These are phyloP conservation scores for Globisporangium acanthophoron DNA, from an alignment of 352 stramenopile species.

Conservation along the genomic window DNA sequence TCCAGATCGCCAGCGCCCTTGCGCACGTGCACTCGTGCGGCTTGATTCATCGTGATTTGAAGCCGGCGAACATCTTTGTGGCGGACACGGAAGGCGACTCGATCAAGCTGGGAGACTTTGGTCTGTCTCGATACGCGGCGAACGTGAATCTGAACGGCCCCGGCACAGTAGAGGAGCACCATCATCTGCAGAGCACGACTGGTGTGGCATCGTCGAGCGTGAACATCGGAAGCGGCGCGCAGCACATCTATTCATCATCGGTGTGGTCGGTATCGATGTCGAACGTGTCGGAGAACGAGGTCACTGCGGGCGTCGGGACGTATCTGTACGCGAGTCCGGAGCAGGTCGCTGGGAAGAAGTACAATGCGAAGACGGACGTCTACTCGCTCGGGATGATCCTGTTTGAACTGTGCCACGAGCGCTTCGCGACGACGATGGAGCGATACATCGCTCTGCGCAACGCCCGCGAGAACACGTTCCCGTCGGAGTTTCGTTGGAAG, in stretches of 20 bases:
- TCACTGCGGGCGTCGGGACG: constrained; percentile 86
- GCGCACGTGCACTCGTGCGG: constrained; percentile 88
- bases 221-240: constrained; percentile 8
- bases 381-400: constrained; percentile 91
- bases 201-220: constrained; percentile 7
- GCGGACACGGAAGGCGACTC: constrained; percentile 77
- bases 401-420: constrained; percentile 86
- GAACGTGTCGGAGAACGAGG: constrained; percentile 73
- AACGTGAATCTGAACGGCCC: constrained; percentile 66
- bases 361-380: constrained; percentile 90
- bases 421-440: constrained; percentile 89
- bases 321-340: constrained; percentile 89
- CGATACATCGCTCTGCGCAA: constrained; percentile 77
- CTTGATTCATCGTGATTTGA: constrained; percentile 90
- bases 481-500: constrained; percentile 37
- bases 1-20: constrained; percentile 86
- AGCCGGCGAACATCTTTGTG: constrained; percentile 91
- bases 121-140: constrained; percentile 76
- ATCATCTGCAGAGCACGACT: constrained; percentile 9
- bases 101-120: constrained; percentile 90
- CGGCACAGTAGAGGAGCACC: constrained; percentile 27
- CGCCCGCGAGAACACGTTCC: constrained; percentile 67
- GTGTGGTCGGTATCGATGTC: constrained; percentile 52
- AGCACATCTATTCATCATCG: constrained; percentile 35
- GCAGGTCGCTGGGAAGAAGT: constrained; percentile 87